Conservation (phyloP, 1,139 yeast species). For the Geotrichum restrictum region DNA sequence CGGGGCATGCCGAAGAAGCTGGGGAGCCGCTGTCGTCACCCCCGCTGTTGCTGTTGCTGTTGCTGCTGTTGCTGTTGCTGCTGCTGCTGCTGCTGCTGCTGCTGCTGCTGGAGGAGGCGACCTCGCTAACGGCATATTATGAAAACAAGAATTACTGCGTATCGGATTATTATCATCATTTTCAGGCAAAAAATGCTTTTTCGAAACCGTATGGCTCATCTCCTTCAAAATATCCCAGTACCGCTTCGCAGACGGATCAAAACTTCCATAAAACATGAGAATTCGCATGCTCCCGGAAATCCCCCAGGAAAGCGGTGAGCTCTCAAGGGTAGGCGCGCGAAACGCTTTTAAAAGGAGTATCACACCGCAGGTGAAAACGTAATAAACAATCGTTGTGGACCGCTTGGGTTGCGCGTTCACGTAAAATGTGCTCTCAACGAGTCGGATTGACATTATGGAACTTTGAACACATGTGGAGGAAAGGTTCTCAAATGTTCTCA, state of each 20-base stretch:
- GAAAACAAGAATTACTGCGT: background rate
- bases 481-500: conserved; percentile 29
- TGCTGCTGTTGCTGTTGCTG: too few species aligned
- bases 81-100: too few species aligned
- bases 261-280: conserved; percentile 24
- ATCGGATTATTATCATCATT: background rate
- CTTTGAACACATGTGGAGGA: conserved; percentile 41
- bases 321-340: conserved; percentile 22
- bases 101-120: conserved; percentile 8
- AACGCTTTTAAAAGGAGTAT: conserved; percentile 24
- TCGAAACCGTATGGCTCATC: conserved; percentile 18
- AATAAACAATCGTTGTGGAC: conserved; percentile 35
- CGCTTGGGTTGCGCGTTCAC: conserved; percentile 38
- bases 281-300: conserved; percentile 24
- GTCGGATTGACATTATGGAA: conserved; percentile 40
- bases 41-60: too few species aligned
- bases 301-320: conserved; percentile 24
- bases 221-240: conserved; percentile 25
- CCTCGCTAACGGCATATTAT: background rate
- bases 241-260: conserved; percentile 26
- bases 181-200: background rate
- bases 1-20: too few species aligned
- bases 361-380: conserved; percentile 26
- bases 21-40: too few species aligned
- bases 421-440: conserved; percentile 36